Evolutionary conservation across 768 basidiomycete genomes (phyloP).

Genomic region (Lyophyllum semitale): DNA sequence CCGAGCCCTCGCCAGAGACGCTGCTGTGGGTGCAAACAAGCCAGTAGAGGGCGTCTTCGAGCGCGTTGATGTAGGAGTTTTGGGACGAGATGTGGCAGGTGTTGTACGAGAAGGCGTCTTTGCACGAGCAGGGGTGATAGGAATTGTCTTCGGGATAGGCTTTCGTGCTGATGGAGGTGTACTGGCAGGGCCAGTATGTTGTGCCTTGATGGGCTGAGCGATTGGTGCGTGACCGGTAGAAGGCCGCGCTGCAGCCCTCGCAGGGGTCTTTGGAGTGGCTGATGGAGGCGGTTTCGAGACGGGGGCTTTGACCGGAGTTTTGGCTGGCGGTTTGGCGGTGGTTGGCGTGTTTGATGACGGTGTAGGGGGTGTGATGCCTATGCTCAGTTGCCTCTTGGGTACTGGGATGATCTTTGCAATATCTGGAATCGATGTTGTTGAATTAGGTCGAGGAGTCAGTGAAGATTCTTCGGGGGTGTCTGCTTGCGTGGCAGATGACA

Average conservation of each 20-base stretch:
- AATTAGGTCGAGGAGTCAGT: conserved; percentile 18
- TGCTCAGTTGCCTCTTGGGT: conserved; percentile 5
- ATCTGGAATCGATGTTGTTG: conserved; percentile 21
- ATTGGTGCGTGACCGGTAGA: conserved; percentile 17
- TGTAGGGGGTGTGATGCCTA: conserved; percentile 11
- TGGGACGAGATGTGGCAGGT: conserved; percentile 23
- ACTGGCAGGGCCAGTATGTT: conserved; percentile 43
- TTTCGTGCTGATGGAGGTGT: conserved; percentile 30
- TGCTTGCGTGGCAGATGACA: conserved; percentile 20
- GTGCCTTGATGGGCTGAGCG: conserved; percentile 31
- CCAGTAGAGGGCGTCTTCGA: conserved; percentile 69
- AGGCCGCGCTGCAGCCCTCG: conserved; percentile 22
- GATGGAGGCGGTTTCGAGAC: conserved; percentile 9
- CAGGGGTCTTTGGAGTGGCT: conserved; percentile 24
- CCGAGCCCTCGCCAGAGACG: conserved; percentile 73
- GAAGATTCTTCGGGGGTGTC: conserved; percentile 18
- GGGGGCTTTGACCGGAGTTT: conserved; percentile 17
- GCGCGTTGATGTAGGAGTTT: conserved; percentile 38
- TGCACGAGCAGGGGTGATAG: conserved; percentile 28
- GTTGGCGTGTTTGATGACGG: conserved; percentile 17
- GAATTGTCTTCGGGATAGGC: conserved; percentile 20
- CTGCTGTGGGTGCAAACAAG: conserved; percentile 81
- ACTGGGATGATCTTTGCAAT: conserved; percentile 1
- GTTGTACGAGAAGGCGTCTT: conserved; percentile 32
- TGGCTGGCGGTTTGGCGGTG: conserved; percentile 27